Percentiles rank a stretch among this genome's conserved stretches.
These are phyloP conservation scores for Apiospora sp. DNA, from an alignment of 2,329 filamentous ascomycete species.

Conservation along the genomic window DNA sequence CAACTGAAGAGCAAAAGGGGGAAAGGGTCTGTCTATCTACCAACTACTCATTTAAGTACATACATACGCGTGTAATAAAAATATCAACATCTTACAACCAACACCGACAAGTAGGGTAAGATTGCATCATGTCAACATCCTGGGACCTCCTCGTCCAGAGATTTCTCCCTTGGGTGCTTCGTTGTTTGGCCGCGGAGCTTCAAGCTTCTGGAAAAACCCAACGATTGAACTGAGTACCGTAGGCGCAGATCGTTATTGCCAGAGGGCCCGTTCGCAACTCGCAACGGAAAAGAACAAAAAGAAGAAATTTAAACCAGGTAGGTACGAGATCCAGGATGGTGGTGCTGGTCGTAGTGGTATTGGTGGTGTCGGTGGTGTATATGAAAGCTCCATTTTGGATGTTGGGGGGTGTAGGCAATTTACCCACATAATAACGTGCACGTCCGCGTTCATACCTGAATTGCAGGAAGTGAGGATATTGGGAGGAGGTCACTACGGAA, in stretches of 20 bases:
- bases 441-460: slow-evolving; percentile 16
- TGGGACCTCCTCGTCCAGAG: neutral
- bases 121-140: slow-evolving; percentile 3
- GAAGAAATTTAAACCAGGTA: slow-evolving; percentile 5
- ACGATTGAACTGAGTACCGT: neutral
- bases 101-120: neutral
- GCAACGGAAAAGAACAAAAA: slow-evolving; percentile 14
- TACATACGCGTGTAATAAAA: neutral
- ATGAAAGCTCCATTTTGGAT: slow-evolving; percentile 5
- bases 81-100: neutral
- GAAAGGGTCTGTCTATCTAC: neutral
- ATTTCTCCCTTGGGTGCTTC: neutral
- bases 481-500: slow-evolving; percentile 15
- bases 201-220: neutral
- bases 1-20: neutral
- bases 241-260: slow-evolving; percentile 15
- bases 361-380: slow-evolving; percentile 13
- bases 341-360: neutral
- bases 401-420: slow-evolving; percentile 11
- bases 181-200: neutral
- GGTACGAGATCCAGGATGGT: neutral
- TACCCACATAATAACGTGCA: slow-evolving; percentile 14
- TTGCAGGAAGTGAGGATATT: slow-evolving; percentile 16
- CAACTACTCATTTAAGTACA: neutral
- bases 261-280: neutral